A percentile compares a stretch with the other conserved stretches of the same genome.
Conservation (phyloP, 1,284 basidiomycete genomes). For the Pseudozyma flocculosa region DNA sequence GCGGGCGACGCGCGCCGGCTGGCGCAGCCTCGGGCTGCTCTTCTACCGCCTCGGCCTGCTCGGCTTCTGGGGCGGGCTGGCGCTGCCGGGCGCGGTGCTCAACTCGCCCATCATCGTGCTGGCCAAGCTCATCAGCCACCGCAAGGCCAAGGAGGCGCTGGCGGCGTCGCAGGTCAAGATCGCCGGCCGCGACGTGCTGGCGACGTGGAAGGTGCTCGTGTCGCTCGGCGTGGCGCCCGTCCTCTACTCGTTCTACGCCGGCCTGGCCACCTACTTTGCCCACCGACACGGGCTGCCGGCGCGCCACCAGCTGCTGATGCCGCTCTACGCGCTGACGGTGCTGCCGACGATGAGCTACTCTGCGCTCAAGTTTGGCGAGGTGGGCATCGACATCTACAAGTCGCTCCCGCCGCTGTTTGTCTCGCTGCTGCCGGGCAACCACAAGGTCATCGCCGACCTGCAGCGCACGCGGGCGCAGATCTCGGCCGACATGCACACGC, state of each 20-base stretch:
- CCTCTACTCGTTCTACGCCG: constrained; percentile 66
- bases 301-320: constrained; percentile 72
- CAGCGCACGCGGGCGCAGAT: constrained; percentile 77
- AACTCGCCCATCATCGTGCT: constrained; percentile 94
- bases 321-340: constrained; percentile 73
- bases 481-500: constrained; percentile 79
- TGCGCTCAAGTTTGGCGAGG: constrained; percentile 96
- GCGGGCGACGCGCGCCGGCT: constrained; percentile 66
- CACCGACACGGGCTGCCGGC: constrained; percentile 61
- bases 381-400: constrained; percentile 98
- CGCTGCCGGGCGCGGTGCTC: constrained; percentile 89
- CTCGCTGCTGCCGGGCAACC: constrained; percentile 86
- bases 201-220: constrained; percentile 97
- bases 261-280: constrained; percentile 73
- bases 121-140: constrained; percentile 82
- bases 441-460: constrained; percentile 76
- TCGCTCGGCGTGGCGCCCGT: constrained; percentile 86
- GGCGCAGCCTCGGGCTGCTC: constrained; percentile 85
- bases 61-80: constrained; percentile 78
- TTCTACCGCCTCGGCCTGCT: constrained; percentile 81
- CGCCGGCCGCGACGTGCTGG: constrained; percentile 89
- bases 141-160: constrained; percentile 95
- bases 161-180: constrained; percentile 96
- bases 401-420: constrained; percentile 89
- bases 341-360: constrained; percentile 90